Base-by-base conservation (phyloP, 768 basidiomycete species). In the Lactarius tabidus region DNA sequence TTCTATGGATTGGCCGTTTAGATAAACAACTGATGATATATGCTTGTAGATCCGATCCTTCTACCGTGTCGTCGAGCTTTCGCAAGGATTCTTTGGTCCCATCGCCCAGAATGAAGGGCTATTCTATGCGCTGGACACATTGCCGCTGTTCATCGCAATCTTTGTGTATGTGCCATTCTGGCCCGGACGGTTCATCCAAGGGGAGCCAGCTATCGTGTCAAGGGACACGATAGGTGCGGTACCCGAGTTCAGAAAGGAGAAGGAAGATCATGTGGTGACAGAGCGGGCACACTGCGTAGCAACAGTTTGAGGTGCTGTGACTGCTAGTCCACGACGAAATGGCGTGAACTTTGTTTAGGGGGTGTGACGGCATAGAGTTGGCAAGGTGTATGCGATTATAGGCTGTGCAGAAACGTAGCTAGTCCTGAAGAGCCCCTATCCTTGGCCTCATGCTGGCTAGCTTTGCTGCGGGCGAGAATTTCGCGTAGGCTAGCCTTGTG, bases 111-210 rank as follows among this genome's bases (percentile, higher is more conserved):
- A 80, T 5, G 88, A 90, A 72, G 73, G 71, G 3, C 84, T 80
- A 69, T 89, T 91, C 73, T 91, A 89, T 71, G 82, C 76, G 1
- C 77, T 90, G 43, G 85, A 92, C 72, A 82, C 87, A 0, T 77
- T 89, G 6, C 89, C 88, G 9, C 78, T 90, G 9, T 80, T 86
- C 65, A 71, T 90, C 36, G 86, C 87, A 29, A 81, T 86, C 52
- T 74, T 73, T 0, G 75, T 84, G 17, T 89, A 87, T 69, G 75
- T 82, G 20, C 70, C 77, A 17, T 85, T 87, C 72, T 91, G 88
- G 87, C 89, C 87, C 3, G 85, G 86, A 7, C 73, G 81, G 67
- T 83, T 83, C 70, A 84, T 85, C 33, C 69, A 69, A 0, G 64
- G 45, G 36, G 35, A 31, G 23, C 53, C 38, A 2, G 33, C 23